phyloP scores from a whole-genome alignment of 306 rosid species.

The Canavalia ensiformis region DNA sequence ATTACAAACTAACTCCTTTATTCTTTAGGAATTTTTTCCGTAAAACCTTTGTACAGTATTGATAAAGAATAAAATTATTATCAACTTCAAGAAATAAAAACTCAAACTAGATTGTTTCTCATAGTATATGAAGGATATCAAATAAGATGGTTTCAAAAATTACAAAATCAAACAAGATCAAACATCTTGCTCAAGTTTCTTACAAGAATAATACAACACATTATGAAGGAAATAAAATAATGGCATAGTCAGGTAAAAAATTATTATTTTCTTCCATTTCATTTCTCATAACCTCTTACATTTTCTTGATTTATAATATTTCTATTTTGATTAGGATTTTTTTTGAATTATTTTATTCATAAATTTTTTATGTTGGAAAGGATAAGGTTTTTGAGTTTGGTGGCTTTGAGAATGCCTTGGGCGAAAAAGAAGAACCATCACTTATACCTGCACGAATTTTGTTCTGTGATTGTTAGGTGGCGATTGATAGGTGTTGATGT shows the following conservation, averaged over 20 bases:
- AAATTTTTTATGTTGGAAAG: too few species aligned
- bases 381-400: too few species aligned
- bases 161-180: conserved; percentile 22
- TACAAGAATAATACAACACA: neutral
- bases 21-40: conserved; percentile 86
- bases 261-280: neutral
- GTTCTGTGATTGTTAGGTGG: too few species aligned
- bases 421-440: too few species aligned
- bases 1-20: conserved; percentile 82
- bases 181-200: conserved; percentile 19
- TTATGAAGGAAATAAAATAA: conserved; percentile 1
- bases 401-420: too few species aligned
- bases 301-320: too few species aligned
- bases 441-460: too few species aligned
- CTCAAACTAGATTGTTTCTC: conserved; percentile 41
- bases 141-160: conserved; percentile 33
- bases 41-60: conserved; percentile 85
- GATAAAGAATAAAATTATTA: conserved; percentile 49
- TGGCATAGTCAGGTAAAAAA: neutral
- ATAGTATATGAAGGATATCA: neutral
- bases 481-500: too few species aligned
- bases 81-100: conserved; percentile 44
- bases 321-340: too few species aligned
- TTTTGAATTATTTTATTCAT: too few species aligned
- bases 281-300: too few species aligned